Evolutionary conservation across 495 filamentous ascomycete genomes (phyloP).

Genomic region (Evansstolkia leycettana): DNA sequence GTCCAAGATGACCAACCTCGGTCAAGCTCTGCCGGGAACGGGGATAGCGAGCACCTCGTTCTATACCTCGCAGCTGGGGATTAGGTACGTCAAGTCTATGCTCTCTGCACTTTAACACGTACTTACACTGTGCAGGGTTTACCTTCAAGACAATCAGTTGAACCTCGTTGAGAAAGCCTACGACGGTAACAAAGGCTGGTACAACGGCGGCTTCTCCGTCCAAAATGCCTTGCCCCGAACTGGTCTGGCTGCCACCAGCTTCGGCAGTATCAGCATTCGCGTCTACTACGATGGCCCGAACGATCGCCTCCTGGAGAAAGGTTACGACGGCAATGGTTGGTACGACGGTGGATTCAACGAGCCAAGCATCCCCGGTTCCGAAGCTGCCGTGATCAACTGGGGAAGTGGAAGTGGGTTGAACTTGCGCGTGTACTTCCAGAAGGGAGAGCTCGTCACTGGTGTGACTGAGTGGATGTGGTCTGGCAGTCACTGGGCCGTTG

Average conservation of each 20-base stretch:
- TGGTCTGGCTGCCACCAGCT: conserved; percentile 7
- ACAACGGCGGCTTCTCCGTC: conserved; percentile 2
- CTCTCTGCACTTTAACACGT: background rate
- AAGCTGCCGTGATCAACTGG: conserved; percentile 7
- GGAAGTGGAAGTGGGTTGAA: conserved; percentile 1
- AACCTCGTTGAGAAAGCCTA: conserved; percentile 4
- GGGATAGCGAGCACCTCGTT: conserved; percentile 6
- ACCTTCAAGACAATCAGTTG: conserved; percentile 2
- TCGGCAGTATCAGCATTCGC: background rate
- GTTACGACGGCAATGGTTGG: conserved; percentile 3
- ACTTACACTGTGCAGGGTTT: conserved; percentile 3
- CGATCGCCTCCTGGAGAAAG: conserved; percentile 2
- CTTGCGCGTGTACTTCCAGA: conserved; percentile 10
- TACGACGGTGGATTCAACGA: conserved; percentile 2
- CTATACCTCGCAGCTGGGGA: background rate
- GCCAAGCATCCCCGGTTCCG: conserved; percentile 6
- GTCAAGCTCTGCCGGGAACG: conserved; percentile 5
- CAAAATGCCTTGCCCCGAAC: conserved; percentile 1
- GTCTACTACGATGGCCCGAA: conserved; percentile 4
- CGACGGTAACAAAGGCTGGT: conserved; percentile 9
- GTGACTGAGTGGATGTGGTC: conserved; percentile 7
- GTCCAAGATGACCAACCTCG: conserved; percentile 8
- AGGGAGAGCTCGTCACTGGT: conserved; percentile 7
- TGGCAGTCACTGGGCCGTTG: conserved; percentile 3
- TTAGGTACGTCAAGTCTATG: background rate